Base-by-base conservation (phyloP, 352 stramenopile genomes). In the Pythium insidiosum region DNA sequence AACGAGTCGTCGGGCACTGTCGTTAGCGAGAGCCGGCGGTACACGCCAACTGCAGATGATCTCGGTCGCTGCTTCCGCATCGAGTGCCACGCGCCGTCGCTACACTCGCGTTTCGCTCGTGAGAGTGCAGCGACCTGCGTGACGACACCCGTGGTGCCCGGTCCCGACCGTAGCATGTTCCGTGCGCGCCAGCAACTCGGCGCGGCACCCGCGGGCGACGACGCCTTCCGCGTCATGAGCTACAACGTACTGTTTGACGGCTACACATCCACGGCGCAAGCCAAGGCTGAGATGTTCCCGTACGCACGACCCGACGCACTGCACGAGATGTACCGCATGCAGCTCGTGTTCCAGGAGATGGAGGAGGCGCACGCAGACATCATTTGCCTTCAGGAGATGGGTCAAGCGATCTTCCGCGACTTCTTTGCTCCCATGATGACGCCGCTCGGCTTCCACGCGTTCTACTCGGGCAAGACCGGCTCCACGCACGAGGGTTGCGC, bases 181-280 rank as follows among this genome's bases (percentile, higher is more conserved):
- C 41, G 36, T 0, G 31, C 52, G n/a, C 57, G 78, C n/a, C 42
- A 58, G 36, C 1, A 19, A 53, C 39, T 68, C 21, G 18, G 45
- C 13, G 5, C 48, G 12, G 42, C 43, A 15, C 35, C 48, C 36
- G 0, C 36, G 51, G 34, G 50, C 51, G 43, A 38, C 37, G 6
- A 33, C 10, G 56, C 53, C 4, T 79, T 88, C 35, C 76, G 79
- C 35, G 63, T 91, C 11, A 88, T 91, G 79, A 84, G 59, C 41
- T 91, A 91, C 54, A 91, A 91, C 40, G 64, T 91, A 19, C 30
- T 91, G 11, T 91, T 74, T 42, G 66, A 79, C 29, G 77, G 78
- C 3, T 91, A 89, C 37, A 76, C 74, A 20, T 75, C 61, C 2
- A 79, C 76, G 4, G 43, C 69, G 12, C 69, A 75, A 21, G 60